Percentiles rank a stretch among this genome's conserved stretches.
These are phyloP conservation scores for Amanita rubescens DNA, from an alignment of 768 basidiomycete genomes.

Conservation along the genomic window DNA sequence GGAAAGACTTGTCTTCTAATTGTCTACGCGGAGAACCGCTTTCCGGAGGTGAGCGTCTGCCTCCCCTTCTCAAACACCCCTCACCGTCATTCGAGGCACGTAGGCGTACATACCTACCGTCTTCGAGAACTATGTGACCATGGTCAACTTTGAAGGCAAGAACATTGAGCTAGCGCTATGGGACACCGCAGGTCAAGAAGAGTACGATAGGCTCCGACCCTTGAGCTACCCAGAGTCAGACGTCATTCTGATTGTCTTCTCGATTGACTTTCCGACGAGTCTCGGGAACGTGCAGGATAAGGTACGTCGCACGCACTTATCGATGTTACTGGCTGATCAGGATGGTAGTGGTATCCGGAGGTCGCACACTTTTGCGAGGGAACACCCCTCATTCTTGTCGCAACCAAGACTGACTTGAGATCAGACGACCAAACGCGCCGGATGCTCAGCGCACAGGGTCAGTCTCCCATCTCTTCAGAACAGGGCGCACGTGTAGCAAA, in stretches of 20 bases:
- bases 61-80: background rate
- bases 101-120: constrained; percentile 92
- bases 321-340: constrained; percentile 2
- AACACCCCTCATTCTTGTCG: constrained; percentile 87
- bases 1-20: constrained; percentile 95
- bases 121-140: constrained; percentile 90
- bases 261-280: constrained; percentile 86
- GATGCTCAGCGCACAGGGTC: constrained; percentile 87
- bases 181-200: constrained; percentile 97
- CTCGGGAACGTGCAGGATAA: constrained; percentile 89
- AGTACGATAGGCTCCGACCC: constrained; percentile 86
- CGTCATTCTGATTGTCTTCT: constrained; percentile 92
- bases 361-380: constrained; percentile 88
- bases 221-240: constrained; percentile 85
- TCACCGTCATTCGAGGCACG: constrained; percentile 13
- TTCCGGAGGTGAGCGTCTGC: constrained; percentile 68
- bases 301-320: constrained; percentile 32
- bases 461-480: constrained; percentile 69
- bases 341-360: constrained; percentile 80
- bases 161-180: constrained; percentile 94
- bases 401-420: constrained; percentile 89
- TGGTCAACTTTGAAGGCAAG: constrained; percentile 81
- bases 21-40: constrained; percentile 93
- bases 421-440: constrained; percentile 78
- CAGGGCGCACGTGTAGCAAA: constrained; percentile 82